Evolutionary conservation across 108 stramenopile genomes (phyloP).

Genomic region (Nitzschia sp.): DNA sequence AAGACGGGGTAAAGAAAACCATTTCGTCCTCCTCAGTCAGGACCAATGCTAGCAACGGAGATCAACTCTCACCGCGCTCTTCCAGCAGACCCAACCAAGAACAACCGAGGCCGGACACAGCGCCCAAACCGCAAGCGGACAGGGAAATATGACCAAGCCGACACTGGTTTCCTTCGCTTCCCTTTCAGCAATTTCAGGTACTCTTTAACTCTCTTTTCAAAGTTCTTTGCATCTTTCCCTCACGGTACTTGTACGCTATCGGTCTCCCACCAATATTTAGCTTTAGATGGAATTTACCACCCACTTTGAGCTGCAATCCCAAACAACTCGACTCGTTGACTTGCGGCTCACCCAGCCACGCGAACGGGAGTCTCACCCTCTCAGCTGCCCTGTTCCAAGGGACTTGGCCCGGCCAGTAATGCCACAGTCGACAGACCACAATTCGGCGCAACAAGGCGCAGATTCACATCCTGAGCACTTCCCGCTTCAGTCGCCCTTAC

Average conservation of each 20-base stretch:
- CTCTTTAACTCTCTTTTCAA: conserved; percentile 99
- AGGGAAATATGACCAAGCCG: conserved; percentile 51
- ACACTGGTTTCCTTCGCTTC: conserved; percentile 93
- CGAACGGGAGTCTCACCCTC: conserved; percentile 96
- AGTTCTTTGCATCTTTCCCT: conserved; percentile 95
- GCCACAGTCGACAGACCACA: conserved; percentile 86
- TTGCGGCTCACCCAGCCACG: conserved; percentile 61
- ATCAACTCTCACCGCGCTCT: conserved; percentile 42
- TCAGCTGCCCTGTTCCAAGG: conserved; percentile 88
- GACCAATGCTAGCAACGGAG: conserved; percentile 31
- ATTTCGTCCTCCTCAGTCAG: conserved; percentile 65
- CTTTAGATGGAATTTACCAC: conserved; percentile 97
- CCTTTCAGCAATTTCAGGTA: conserved; percentile 97
- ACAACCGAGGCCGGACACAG: conserved; percentile 61
- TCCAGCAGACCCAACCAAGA: conserved; percentile 47
- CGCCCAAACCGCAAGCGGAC: conserved; percentile 59
- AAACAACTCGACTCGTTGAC: conserved; percentile 94
- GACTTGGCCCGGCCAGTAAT: conserved; percentile 79
- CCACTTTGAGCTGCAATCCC: conserved; percentile 94
- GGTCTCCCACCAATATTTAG: conserved; percentile 94
- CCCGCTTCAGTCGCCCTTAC: conserved; percentile 97
- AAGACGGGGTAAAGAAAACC: conserved; percentile 93
- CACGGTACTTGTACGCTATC: conserved; percentile 96
- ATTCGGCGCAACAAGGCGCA: conserved; percentile 64
- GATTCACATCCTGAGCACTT: conserved; percentile 88